Evolutionary conservation across 1,284 basidiomycete genomes (phyloP), one percentile per base, ranked within the genome.

Genomic region (Retiboletus flavoniger): DNA sequence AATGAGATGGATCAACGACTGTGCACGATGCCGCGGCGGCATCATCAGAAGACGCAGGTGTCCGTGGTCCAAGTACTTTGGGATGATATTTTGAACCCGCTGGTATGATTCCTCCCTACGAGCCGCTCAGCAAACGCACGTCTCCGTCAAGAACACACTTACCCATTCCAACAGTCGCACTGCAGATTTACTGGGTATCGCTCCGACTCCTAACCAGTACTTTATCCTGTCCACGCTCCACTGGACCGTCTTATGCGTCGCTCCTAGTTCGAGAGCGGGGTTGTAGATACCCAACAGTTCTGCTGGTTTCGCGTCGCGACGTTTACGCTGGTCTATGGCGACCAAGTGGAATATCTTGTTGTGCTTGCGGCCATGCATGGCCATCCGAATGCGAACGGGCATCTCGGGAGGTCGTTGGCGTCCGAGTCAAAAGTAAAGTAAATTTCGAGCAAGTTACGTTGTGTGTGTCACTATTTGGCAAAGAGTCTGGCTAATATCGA

Each of bases 181-280:
- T 4, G 91, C 92, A 7, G 87, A 80, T 62, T 85, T 85, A 45
- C 85, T 90, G 0, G 95, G 95, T 61, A 85, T 75, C 32, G 95
- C 95, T 3, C 94, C 95, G 24, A 90, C 83, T 31, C 78, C 77
- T 29, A 98, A 73, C 95, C 95, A 98, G 69, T 94, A 93, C 56
- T 79, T 81, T 72, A 98, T 93, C 68, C 95, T 84, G 59, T 91
- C 85, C 41, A 89, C 86, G 72, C 93, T 93, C 94, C 93, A 97
- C 67, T 91, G 84, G 50, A 98, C 78, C 24, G 84, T 84, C 74
- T 95, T 97, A 78, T 57, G 74, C 72, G 62, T 78, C 66, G 48
- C 38, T 19, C 60, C 66, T 7, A 38, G 57, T 42, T 49, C 68
- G 42, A 83, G 69, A 50, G 79, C 79, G 17, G 93, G 93, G 71